Percentiles rank a stretch among this genome's conserved stretches.
Evolutionary conservation across 805 yeast species (phyloP).

Genomic region (Debaryomyces castellii): DNA sequence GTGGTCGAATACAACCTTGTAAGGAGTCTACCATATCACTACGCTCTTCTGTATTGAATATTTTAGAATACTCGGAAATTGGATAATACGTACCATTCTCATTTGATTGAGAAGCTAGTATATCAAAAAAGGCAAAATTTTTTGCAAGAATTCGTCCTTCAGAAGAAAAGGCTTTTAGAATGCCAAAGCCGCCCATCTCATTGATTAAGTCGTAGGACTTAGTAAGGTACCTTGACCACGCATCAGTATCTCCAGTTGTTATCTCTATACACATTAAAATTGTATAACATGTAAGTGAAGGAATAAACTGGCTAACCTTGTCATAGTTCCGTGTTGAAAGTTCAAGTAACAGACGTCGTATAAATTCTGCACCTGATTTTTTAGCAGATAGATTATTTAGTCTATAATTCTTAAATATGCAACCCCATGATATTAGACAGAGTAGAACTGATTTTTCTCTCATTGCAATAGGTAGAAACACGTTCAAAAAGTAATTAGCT

Average conservation of each 20-base stretch:
- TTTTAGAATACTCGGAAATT: conserved; percentile 12
- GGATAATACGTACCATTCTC: conserved; percentile 23
- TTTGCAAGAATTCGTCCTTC: conserved; percentile 9
- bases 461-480: conserved; percentile 53
- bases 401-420: conserved; percentile 23
- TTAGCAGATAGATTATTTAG: neutral
- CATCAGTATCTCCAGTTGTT: conserved; percentile 29
- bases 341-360: neutral
- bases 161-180: conserved; percentile 5
- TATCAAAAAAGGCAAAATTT: conserved; percentile 13
- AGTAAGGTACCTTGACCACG: conserved; percentile 10
- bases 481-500: conserved; percentile 51
- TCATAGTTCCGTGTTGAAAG: neutral
- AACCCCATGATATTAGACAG: conserved; percentile 63
- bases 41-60: conserved; percentile 4
- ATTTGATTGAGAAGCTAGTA: conserved; percentile 12
- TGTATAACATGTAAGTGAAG: conserved; percentile 23
- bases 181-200: conserved; percentile 10
- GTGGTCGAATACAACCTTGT: conserved; percentile 15
- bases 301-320: conserved; percentile 18
- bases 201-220: conserved; percentile 9
- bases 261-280: conserved; percentile 31
- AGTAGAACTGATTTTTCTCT: conserved; percentile 48
- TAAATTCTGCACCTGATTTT: neutral
- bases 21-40: conserved; percentile 17